A percentile compares a stretch with the other conserved stretches of the same genome.
Evolutionary conservation across 2,329 filamentous ascomycete species (phyloP).

Genomic region (Venturia asperata): DNA sequence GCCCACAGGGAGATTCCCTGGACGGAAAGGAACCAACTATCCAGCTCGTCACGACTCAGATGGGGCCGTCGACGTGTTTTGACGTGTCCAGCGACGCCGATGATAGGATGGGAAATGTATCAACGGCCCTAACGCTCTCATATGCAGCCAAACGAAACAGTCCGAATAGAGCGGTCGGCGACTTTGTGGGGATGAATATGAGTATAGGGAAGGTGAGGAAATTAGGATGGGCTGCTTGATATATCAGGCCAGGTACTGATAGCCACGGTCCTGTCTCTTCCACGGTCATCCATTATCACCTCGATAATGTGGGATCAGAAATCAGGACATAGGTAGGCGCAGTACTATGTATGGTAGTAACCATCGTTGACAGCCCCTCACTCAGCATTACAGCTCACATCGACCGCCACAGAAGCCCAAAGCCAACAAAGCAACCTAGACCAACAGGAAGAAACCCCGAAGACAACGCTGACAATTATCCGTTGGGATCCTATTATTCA

Average conservation of each 20-base stretch:
- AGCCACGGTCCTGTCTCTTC: neutral
- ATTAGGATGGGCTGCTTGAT: neutral
- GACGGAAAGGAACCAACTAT: neutral
- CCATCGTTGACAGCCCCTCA: neutral
- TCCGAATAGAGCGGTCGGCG: neutral
- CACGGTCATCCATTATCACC: neutral
- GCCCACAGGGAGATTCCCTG: neutral
- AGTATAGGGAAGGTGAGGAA: neutral
- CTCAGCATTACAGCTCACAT: conserved; percentile 5
- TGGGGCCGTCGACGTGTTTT: neutral
- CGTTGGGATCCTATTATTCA: neutral
- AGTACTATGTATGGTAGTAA: neutral
- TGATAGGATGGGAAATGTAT: neutral
- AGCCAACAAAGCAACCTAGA: neutral
- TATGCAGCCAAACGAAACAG: conserved; percentile 1
- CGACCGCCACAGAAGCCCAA: neutral
- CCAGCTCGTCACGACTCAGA: conserved; percentile 5
- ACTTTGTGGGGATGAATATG: neutral
- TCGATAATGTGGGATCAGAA: neutral
- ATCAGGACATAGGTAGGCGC: neutral
- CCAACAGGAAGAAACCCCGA: neutral
- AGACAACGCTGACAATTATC: neutral
- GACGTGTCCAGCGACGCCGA: neutral
- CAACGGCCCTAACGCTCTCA: neutral
- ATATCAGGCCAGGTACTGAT: neutral